Base-by-base conservation (phyloP, 1,284 basidiomycete species). In the Rhodotorula sp. region DNA sequence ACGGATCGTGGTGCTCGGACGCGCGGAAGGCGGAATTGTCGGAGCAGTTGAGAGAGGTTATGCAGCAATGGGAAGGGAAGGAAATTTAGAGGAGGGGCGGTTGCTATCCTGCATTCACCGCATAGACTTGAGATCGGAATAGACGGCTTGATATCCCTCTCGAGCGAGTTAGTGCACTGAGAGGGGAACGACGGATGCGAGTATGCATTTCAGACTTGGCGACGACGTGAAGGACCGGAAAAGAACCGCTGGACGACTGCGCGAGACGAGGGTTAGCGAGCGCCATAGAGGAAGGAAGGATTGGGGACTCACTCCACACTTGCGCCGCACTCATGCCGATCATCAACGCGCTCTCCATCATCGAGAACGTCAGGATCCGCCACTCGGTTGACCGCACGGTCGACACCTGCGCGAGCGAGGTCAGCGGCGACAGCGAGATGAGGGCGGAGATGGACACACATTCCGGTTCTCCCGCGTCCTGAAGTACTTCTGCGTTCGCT, bases 401-500 rank as follows among this genome's bases (percentile, higher is more conserved):
- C 65, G 69, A 67, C 28, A 75, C 66, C 76, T 78, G 61, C 54
- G 18, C 11, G 3, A 4, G 20, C 18, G 8, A 30, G 46, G 20
- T 7, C 6, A 40, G 6, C 20, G 15, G 8, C 8, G 18, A n/a
- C 31, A 7, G 26, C 6, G 28, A 37, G 13, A 18, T 40, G 46
- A 18, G 20, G n/a, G 13, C 8, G 15, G 30, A 48, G 22, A 8
- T 7, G 22, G 16, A 59, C 67, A 50, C 61, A 72, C 73, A 34
- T 75, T 72, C 8, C 73, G 64, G 60, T 75, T 70, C 65, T 75
- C 73, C 30, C 73, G 52, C 60, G 73, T 72, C 24, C 71, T 52
- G 28, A 76, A 94, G 91, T 93, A 88, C 83, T 94, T 93, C 82
- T 97, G 94, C 57, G 89, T 90, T 71, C 94, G 83, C 81, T 93